Percentiles rank a stretch among this genome's conserved stretches.
Conservation (phyloP, 2,329 filamentous ascomycete species). For the Didymella pomorum region DNA sequence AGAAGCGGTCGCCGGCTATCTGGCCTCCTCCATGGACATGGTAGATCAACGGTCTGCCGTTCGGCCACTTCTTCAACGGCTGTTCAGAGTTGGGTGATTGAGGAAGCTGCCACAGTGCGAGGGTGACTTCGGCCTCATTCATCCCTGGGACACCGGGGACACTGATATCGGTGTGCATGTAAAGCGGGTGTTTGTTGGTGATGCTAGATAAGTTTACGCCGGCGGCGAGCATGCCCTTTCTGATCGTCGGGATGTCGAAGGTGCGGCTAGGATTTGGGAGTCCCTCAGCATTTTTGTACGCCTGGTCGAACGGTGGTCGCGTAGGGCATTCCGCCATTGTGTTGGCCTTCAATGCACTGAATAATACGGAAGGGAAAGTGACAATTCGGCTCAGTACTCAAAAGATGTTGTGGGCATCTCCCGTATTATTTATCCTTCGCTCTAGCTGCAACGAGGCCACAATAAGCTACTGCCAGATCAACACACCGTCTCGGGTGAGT, state of each 20-base stretch:
- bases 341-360: too few species aligned
- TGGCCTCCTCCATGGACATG: slow-evolving; percentile 56
- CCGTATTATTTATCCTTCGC: not conserved
- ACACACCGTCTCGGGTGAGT: not conserved
- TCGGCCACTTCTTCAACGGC: not conserved
- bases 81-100: not conserved
- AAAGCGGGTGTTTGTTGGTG: not conserved
- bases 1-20: slow-evolving; percentile 39
- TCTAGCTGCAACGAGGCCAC: not conserved
- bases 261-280: not conserved
- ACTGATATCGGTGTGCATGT: slow-evolving; percentile 2
- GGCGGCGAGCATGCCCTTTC: not conserved
- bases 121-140: not conserved
- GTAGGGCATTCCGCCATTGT: not conserved
- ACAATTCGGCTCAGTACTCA: too few species aligned
- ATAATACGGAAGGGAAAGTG: too few species aligned
- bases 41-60: slow-evolving; percentile 10
- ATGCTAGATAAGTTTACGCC: not conserved
- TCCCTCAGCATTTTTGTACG: not conserved
- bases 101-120: slow-evolving; percentile 5
- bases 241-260: not conserved
- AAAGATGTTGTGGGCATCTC: too few species aligned
- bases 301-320: slow-evolving; percentile 12
- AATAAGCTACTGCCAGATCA: not conserved
- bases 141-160: not conserved